These are phyloP conservation scores for Hypoxylon lienhwacheense DNA, from an alignment of 495 filamentous ascomycete species.

Conservation along the genomic window DNA sequence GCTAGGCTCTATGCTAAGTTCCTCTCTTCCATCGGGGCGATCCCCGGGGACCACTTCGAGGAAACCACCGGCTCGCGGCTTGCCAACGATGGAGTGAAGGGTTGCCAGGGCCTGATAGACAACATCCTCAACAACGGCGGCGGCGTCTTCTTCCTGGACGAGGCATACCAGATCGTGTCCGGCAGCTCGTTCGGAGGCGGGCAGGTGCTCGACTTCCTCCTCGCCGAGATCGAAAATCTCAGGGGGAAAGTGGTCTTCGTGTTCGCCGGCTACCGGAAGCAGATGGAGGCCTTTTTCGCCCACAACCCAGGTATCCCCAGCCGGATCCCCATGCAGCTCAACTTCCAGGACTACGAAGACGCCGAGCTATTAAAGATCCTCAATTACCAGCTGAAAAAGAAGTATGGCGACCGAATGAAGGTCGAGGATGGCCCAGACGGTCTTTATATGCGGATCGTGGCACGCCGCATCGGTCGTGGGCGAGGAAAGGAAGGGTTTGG, in stretches of 20 bases:
- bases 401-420: conserved; percentile 57
- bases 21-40: conserved; percentile 60
- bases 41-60: conserved; percentile 56
- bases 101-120: conserved; percentile 62
- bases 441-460: conserved; percentile 66
- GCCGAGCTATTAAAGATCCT: conserved; percentile 65
- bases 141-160: conserved; percentile 75
- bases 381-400: conserved; percentile 54
- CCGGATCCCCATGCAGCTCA: conserved; percentile 66
- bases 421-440: conserved; percentile 62
- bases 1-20: conserved; percentile 76
- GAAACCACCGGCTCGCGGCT: conserved; percentile 74
- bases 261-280: conserved; percentile 72
- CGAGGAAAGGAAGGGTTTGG: conserved; percentile 71
- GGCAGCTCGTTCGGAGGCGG: conserved; percentile 55
- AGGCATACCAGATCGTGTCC: conserved; percentile 73
- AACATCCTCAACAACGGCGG: conserved; percentile 58
- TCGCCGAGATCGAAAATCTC: conserved; percentile 74
- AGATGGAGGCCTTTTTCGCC: conserved; percentile 79
- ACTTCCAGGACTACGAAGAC: conserved; percentile 72
- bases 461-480: conserved; percentile 61
- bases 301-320: conserved; percentile 77
- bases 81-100: conserved; percentile 61
- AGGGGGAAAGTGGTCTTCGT: conserved; percentile 76
- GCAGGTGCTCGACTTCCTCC: conserved; percentile 71